A percentile compares a stretch with the other conserved stretches of the same genome.
phyloP scores from a whole-genome alignment of 805 yeast genomes.

The Cyberlindnera meyerae region DNA sequence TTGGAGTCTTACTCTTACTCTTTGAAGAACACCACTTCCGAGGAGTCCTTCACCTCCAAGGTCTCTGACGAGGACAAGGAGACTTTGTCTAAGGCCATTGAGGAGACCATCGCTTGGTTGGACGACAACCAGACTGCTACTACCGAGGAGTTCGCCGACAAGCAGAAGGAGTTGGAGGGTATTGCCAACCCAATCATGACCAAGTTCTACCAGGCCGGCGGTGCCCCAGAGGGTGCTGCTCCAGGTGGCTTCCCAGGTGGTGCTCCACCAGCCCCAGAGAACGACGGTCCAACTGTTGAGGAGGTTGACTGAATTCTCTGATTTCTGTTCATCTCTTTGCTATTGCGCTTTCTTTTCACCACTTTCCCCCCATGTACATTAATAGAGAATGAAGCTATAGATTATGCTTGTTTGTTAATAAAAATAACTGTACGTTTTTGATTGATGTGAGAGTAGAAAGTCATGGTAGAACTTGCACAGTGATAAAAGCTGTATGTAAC shows the following conservation, averaged over 20 bases:
- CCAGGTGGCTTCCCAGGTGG: constrained; percentile 54
- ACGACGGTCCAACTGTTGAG: constrained; percentile 67
- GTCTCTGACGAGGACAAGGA: constrained; percentile 65
- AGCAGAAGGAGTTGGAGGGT: constrained; percentile 93
- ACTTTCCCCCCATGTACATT: too few relatives aligned
- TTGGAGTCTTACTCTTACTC: constrained; percentile 95
- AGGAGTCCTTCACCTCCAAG: constrained; percentile 76
- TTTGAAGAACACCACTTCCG: constrained; percentile 75
- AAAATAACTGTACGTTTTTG: too few relatives aligned
- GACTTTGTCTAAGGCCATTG: constrained; percentile 71
- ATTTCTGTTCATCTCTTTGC: too few relatives aligned
- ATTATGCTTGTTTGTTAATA: too few relatives aligned
- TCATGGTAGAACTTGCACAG: too few relatives aligned
- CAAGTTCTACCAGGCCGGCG: constrained; percentile 96
- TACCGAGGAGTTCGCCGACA: constrained; percentile 85
- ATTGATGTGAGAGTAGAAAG: too few relatives aligned
- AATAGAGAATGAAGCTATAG: too few relatives aligned
- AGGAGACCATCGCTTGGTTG: constrained; percentile 85
- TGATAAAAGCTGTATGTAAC: too few relatives aligned
- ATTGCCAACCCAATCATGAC: constrained; percentile 95
- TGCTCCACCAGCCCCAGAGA: constrained; percentile 43
- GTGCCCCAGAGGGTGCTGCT: constrained; percentile 59
- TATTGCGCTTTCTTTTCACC: too few relatives aligned
- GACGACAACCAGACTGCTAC: constrained; percentile 91
- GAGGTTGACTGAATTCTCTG: constrained; percentile 76